Evolutionary conservation across 768 basidiomycete species (phyloP).

Genomic region (Rhizopogon vulgaris): DNA sequence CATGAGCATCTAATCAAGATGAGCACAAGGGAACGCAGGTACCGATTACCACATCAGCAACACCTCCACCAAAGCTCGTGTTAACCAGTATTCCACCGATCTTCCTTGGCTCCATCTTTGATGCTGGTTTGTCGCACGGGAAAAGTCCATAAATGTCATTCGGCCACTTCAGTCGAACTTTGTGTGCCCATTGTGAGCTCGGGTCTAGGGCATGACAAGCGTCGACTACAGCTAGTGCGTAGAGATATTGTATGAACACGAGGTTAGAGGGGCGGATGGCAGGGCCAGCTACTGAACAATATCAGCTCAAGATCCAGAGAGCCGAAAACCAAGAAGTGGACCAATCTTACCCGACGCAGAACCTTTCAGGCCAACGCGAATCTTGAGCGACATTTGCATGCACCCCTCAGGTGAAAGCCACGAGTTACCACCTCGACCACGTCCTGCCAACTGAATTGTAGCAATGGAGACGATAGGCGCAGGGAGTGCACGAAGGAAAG

Average conservation of each 20-base stretch:
- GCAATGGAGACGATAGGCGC: constrained; percentile 79
- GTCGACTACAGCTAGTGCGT: constrained; percentile 83
- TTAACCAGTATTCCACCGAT: constrained; percentile 91
- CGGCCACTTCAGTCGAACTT: constrained; percentile 89
- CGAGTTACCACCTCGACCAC: constrained; percentile 82
- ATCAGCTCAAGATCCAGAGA: not conserved
- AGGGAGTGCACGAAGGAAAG: constrained; percentile 61
- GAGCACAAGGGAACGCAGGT: not conserved
- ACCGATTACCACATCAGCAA: constrained; percentile 81
- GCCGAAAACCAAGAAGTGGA: not conserved
- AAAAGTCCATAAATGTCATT: constrained; percentile 86
- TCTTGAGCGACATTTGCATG: constrained; percentile 52
- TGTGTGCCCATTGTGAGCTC: constrained; percentile 37
- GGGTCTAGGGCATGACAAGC: constrained; percentile 62
- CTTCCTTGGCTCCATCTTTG: constrained; percentile 52
- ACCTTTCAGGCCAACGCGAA: constrained; percentile 16
- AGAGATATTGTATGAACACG: constrained; percentile 92
- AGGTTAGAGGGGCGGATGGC: constrained; percentile 44
- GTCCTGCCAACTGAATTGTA: constrained; percentile 79
- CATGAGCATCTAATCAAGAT: not conserved
- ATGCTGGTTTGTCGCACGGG: constrained; percentile 28
- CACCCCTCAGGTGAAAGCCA: constrained; percentile 94
- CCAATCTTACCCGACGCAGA: constrained; percentile 4
- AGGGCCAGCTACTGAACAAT: not conserved
- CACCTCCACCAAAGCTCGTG: constrained; percentile 69